Conservation (phyloP, 2,329 filamentous ascomycete genomes). For the Paraphoma chrysanthemicola region DNA sequence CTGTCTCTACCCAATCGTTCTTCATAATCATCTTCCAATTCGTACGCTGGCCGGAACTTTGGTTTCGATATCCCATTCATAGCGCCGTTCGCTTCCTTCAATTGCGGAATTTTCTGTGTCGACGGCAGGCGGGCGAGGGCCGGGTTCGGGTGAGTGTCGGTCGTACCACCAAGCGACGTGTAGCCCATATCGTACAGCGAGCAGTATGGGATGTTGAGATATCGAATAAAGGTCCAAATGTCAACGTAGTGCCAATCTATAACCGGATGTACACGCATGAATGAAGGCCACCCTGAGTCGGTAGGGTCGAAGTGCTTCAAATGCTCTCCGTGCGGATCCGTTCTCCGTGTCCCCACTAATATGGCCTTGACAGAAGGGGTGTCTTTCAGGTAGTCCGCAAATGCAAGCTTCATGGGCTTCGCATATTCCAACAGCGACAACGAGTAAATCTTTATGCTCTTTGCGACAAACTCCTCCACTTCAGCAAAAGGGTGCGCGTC, state of each 20-base stretch:
- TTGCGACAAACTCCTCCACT: slow-evolving; percentile 82
- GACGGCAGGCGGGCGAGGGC: slow-evolving; percentile 50
- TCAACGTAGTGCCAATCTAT: slow-evolving; percentile 98
- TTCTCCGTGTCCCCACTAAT: slow-evolving; percentile 86
- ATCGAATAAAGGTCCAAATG: slow-evolving; percentile 90
- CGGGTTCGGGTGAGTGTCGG: slow-evolving; percentile 90
- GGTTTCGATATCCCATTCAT: slow-evolving; percentile 22
- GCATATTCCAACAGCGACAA: slow-evolving; percentile 78
- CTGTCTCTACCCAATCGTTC: slow-evolving; percentile 49
- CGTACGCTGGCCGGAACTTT: slow-evolving; percentile 49
- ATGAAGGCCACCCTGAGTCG: slow-evolving; percentile 86
- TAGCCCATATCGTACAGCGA: slow-evolving; percentile 86
- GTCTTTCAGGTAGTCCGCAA: slow-evolving; percentile 76
- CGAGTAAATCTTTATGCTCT: slow-evolving; percentile 72
- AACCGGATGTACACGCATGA: slow-evolving; percentile 93
- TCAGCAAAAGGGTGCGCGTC: slow-evolving; percentile 82
- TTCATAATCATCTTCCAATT: slow-evolving; percentile 50
- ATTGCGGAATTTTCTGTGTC: slow-evolving; percentile 21
- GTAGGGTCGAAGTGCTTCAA: slow-evolving; percentile 86
- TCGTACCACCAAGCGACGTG: slow-evolving; percentile 88
- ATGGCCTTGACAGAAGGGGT: slow-evolving; percentile 74
- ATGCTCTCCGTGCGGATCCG: slow-evolving; percentile 85
- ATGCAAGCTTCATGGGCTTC: slow-evolving; percentile 80
- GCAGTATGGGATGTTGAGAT: slow-evolving; percentile 84
- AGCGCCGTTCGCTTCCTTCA: slow-evolving; percentile 16